phyloP scores from a whole-genome alignment of 306 rosid species.

The Acacia acuminata region DNA sequence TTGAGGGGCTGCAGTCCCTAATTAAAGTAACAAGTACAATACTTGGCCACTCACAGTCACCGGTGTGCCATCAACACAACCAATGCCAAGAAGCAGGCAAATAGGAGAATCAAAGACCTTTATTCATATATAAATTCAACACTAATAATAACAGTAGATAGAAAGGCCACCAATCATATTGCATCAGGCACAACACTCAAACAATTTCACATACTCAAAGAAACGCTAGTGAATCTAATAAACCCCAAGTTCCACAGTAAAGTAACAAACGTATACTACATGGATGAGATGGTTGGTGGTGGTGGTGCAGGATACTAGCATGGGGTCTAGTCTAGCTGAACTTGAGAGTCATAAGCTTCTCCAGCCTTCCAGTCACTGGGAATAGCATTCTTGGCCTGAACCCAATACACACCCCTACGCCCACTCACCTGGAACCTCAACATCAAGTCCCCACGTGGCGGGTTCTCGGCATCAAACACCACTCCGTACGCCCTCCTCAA shows the following conservation, averaged over 20 bases:
- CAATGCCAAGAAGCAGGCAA: neutral
- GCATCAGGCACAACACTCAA: neutral
- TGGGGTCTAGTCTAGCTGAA: constrained; percentile 46
- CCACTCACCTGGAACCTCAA: constrained; percentile 72
- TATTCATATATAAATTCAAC: constrained; percentile 11
- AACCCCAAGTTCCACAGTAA: neutral
- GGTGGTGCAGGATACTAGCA: neutral
- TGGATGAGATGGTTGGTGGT: neutral
- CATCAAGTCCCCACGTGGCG: constrained; percentile 53
- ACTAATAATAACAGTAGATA: neutral
- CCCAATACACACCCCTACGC: constrained; percentile 49
- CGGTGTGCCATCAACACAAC: too few relatives aligned
- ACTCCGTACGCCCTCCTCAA: constrained; percentile 69
- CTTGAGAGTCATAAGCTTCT: constrained; percentile 53
- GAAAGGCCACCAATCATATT: neutral
- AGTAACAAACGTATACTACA: neutral
- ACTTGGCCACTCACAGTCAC: neutral
- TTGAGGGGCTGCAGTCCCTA: too few relatives aligned
- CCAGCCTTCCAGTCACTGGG: constrained; percentile 78
- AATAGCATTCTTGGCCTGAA: constrained; percentile 50
- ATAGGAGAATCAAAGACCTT: neutral
- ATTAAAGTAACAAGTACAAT: neutral
- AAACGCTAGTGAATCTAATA: neutral
- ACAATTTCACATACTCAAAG: neutral
- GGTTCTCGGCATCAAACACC: constrained; percentile 64